Evolutionary conservation across 148 eudicot genomes (phyloP).

Genomic region (Fagopyrum esculentum): DNA sequence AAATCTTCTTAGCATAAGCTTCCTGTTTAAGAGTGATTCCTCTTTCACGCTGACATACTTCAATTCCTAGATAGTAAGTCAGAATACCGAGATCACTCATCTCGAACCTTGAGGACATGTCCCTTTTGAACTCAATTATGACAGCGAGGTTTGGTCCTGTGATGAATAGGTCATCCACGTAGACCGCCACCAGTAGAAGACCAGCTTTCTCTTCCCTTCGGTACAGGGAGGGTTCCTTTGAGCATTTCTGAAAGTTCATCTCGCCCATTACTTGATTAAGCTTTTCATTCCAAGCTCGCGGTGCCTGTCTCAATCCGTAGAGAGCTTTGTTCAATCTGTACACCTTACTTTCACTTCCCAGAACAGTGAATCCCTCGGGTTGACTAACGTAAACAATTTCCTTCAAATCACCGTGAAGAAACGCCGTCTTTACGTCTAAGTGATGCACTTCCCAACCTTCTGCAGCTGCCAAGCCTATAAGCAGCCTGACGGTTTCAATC

Average conservation of each 20-base stretch:
- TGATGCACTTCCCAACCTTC: conserved; percentile 6
- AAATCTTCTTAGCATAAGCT: neutral
- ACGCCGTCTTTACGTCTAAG: conserved; percentile 15
- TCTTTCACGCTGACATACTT: neutral
- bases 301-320: conserved; percentile 14
- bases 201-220: neutral
- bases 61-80: neutral
- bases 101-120: neutral
- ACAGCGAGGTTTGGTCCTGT: neutral
- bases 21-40: neutral
- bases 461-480: conserved; percentile 14
- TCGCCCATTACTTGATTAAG: neutral
- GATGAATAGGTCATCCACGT: neutral
- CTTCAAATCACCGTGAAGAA: neutral
- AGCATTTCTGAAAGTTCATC: neutral
- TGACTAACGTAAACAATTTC: neutral
- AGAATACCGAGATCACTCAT: neutral
- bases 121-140: neutral
- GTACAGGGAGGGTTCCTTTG: neutral
- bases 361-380: neutral
- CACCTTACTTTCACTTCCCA: conserved; percentile 2
- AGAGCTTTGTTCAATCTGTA: conserved; percentile 8
- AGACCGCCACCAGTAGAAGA: neutral
- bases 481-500: conserved; percentile 5
- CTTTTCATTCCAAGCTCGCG: neutral